Percentiles rank a stretch among this genome's conserved stretches.
Evolutionary conservation across 2,329 filamentous ascomycete genomes (phyloP).

Genomic region (Aspergillus sclerotialis): DNA sequence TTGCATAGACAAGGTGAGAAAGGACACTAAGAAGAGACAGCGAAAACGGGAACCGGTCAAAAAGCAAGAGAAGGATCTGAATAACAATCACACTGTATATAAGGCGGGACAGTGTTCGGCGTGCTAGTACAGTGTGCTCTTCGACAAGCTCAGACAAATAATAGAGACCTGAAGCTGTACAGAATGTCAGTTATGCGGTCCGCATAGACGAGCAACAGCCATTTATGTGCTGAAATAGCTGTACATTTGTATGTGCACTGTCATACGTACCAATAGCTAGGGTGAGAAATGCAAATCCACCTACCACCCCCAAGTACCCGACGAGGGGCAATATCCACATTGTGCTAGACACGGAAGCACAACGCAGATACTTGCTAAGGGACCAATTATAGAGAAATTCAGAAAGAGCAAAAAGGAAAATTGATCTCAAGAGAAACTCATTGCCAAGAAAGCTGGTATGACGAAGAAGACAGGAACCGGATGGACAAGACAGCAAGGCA

Average conservation of each 20-base stretch:
- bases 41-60: slow-evolving; percentile 79
- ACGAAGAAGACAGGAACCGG: too few relatives aligned
- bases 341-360: too few relatives aligned
- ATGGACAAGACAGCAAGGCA: too few relatives aligned
- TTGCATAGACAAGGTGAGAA: slow-evolving; percentile 78
- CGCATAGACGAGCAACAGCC: too few relatives aligned
- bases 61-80: slow-evolving; percentile 65
- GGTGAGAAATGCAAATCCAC: slow-evolving; percentile 91
- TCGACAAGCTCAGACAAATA: slow-evolving; percentile 97
- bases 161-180: slow-evolving; percentile 94
- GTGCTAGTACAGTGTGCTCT: slow-evolving; percentile 90
- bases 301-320: slow-evolving; percentile 76
- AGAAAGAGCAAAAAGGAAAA: background rate
- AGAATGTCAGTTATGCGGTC: too few relatives aligned
- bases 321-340: slow-evolving; percentile 97
- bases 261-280: slow-evolving; percentile 73
- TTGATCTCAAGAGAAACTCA: background rate
- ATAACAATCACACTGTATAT: slow-evolving; percentile 75
- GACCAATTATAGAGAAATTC: too few relatives aligned
- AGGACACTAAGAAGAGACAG: slow-evolving; percentile 68
- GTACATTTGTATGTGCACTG: too few relatives aligned
- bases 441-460: background rate
- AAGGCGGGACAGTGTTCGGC: slow-evolving; percentile 73
- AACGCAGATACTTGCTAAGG: too few relatives aligned
- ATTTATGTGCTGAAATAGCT: too few relatives aligned